Conservation (phyloP, 1,139 yeast species). For the Meyerozyma guilliermondii region DNA sequence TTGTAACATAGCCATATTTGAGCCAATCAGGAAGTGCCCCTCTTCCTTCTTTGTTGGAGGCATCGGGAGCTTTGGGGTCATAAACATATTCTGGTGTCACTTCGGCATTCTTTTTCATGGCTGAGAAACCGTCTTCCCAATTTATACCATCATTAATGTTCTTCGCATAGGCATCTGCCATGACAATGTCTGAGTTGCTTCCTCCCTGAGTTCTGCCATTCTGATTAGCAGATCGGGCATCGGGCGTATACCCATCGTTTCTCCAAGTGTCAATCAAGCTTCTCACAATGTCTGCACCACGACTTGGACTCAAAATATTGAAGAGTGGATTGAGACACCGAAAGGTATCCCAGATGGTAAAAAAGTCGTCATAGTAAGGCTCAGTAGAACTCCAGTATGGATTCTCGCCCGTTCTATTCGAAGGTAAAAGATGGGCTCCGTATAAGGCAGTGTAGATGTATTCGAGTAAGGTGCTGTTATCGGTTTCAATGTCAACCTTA, state of each 20-base stretch:
- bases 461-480: constrained; percentile 17
- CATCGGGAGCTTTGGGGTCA: constrained; percentile 23
- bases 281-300: constrained; percentile 28
- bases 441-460: constrained; percentile 28
- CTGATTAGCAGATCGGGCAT: constrained; percentile 34
- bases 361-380: constrained; percentile 35
- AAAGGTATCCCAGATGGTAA: constrained; percentile 38
- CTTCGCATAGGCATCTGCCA: constrained; percentile 35
- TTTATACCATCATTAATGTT: constrained; percentile 17
- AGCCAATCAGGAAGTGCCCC: constrained; percentile 32
- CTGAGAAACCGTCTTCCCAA: constrained; percentile 29
- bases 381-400: constrained; percentile 19
- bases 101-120: constrained; percentile 36
- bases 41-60: constrained; percentile 24
- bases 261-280: constrained; percentile 25
- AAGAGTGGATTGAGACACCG: constrained; percentile 28
- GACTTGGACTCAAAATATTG: constrained; percentile 22
- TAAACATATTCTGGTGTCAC: constrained; percentile 22
- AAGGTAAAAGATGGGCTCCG: constrained; percentile 30
- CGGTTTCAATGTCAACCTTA: constrained; percentile 15
- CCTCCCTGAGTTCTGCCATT: constrained; percentile 40
- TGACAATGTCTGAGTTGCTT: constrained; percentile 33
- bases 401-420: constrained; percentile 33
- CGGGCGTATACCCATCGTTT: constrained; percentile 34
- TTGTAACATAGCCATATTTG: constrained; percentile 22